phyloP scores from a whole-genome alignment of 2,329 filamentous ascomycete species.

The Alternaria ventricosa region DNA sequence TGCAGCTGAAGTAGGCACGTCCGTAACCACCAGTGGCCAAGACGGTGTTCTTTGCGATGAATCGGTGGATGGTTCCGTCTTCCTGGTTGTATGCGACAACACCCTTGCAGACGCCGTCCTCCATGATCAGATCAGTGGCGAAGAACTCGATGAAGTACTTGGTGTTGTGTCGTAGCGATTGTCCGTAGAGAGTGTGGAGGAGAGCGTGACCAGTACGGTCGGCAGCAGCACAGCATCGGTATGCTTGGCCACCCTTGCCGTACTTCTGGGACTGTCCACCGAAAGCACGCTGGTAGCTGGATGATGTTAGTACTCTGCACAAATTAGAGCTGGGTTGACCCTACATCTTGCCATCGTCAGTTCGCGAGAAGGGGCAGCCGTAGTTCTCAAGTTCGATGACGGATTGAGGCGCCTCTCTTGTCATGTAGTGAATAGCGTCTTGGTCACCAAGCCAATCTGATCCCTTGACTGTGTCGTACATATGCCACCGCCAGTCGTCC shows the following conservation, averaged over 20 bases:
- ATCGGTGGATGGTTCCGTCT: constrained; percentile 95
- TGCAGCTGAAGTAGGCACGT: constrained; percentile 97
- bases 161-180: constrained; percentile 95
- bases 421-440: constrained; percentile 99
- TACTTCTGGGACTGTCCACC: constrained; percentile 95
- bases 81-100: constrained; percentile 98
- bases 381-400: constrained; percentile 97
- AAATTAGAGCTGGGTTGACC: not conserved
- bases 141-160: constrained; percentile 99
- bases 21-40: constrained; percentile 97
- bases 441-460: constrained; percentile 98
- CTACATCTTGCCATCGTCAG: constrained; percentile 93
- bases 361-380: constrained; percentile 95
- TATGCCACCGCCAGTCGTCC: constrained; percentile 99
- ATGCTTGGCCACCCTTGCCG: constrained; percentile 97
- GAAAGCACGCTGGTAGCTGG: constrained; percentile 93
- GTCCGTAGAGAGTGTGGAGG: constrained; percentile 97
- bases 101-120: constrained; percentile 95
- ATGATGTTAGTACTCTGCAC: constrained; percentile 11
- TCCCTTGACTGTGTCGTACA: constrained; percentile 99
- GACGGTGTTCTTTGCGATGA: constrained; percentile 96
- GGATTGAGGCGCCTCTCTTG: constrained; percentile 86
- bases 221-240: constrained; percentile 94
- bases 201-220: constrained; percentile 97
- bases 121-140: constrained; percentile 95